phyloP scores from a whole-genome alignment of 768 basidiomycete genomes.

The Termitomyces bulborhizus region DNA sequence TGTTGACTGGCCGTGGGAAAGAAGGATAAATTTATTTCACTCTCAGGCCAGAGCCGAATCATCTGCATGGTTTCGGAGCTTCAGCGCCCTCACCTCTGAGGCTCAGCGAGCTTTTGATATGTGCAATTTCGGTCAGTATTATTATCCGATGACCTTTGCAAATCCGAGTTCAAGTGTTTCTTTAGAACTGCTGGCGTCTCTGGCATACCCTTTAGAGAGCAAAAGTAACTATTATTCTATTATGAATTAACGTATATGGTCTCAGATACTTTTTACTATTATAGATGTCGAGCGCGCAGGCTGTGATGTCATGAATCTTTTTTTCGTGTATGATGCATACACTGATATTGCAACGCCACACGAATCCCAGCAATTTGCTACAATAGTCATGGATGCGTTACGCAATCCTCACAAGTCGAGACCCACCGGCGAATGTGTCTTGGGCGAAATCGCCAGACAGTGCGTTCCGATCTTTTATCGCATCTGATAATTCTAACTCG shows the following conservation, averaged over 20 bases:
- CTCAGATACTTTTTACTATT: not conserved
- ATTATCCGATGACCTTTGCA: not conserved
- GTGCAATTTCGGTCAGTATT: constrained; percentile 34
- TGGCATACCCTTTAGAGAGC: constrained; percentile 27
- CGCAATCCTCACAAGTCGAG: constrained; percentile 28
- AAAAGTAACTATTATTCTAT: constrained; percentile 21
- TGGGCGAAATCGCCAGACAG: constrained; percentile 34
- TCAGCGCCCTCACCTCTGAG: constrained; percentile 27
- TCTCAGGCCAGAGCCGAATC: constrained; percentile 26
- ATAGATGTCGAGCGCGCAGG: constrained; percentile 25
- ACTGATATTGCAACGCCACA: constrained; percentile 32
- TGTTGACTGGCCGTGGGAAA: constrained; percentile 38
- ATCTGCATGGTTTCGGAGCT: constrained; percentile 29
- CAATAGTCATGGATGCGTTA: constrained; percentile 34
- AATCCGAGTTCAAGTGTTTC: not conserved
- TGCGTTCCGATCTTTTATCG: constrained; percentile 16
- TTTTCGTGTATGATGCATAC: constrained; percentile 46
- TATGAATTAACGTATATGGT: not conserved
- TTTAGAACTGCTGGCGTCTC: constrained; percentile 23
- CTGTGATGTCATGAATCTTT: constrained; percentile 46
- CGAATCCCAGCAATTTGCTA: constrained; percentile 23
- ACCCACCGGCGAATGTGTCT: constrained; percentile 27
- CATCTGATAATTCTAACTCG: not conserved
- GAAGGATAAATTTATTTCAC: constrained; percentile 33
- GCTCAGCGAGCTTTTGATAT: constrained; percentile 33